Conservation (phyloP, 345 rosid species). For the Camelina hispida region DNA sequence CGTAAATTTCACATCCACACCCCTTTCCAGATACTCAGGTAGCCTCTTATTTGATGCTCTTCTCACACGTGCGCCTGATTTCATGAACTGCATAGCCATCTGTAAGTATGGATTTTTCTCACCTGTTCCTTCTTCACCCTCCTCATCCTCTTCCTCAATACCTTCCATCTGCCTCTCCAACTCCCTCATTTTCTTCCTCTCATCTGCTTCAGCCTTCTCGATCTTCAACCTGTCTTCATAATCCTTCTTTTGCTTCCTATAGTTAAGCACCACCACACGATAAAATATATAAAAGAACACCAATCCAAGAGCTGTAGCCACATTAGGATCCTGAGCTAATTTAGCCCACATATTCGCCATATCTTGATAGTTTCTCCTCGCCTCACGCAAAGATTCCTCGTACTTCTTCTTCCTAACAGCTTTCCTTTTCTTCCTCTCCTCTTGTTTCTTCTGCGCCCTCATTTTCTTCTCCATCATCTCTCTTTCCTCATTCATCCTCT, state of each 20-base stretch:
- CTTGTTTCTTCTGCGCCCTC: conserved; percentile 64
- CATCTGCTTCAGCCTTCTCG: conserved; percentile 93
- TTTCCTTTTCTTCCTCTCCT: conserved; percentile 60
- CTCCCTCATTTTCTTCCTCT: conserved; percentile 84
- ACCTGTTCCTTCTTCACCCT: conserved; percentile 58
- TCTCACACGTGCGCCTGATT: conserved; percentile 91
- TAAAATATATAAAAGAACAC: conserved; percentile 83
- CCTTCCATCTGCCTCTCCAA: conserved; percentile 85
- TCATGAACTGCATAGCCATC: conserved; percentile 93
- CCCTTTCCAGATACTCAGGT: conserved; percentile 90
- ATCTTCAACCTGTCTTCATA: conserved; percentile 92
- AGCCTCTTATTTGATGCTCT: conserved; percentile 66
- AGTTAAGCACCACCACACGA: conserved; percentile 76
- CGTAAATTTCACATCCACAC: conserved; percentile 81
- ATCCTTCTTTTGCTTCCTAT: conserved; percentile 87
- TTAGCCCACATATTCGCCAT: conserved; percentile 69
- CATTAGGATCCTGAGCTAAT: conserved; percentile 70
- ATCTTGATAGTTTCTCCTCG: conserved; percentile 53
- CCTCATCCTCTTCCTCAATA: conserved; percentile 60
- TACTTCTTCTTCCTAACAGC: conserved; percentile 62
- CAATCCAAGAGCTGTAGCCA: conserved; percentile 68
- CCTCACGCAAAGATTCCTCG: conserved; percentile 69
- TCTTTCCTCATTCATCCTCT: conserved; percentile 61
- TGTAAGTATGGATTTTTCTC: conserved; percentile 79
- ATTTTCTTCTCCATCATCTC: conserved; percentile 71